A percentile compares a stretch with the other conserved stretches of the same genome.
These are phyloP conservation scores for Zygosaccharomyces bisporus DNA, from an alignment of 805 yeast species.

Conservation along the genomic window DNA sequence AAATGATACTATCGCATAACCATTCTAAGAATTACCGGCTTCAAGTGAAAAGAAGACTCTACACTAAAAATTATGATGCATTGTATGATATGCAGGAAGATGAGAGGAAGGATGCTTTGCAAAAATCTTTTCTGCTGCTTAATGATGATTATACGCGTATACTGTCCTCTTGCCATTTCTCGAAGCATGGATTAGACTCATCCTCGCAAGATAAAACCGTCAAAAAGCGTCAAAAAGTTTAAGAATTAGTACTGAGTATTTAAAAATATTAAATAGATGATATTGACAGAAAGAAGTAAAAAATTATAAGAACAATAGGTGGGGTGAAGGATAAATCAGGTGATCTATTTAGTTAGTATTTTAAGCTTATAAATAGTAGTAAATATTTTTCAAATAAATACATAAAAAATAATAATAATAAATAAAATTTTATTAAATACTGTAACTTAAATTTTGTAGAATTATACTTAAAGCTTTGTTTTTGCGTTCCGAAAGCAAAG, in stretches of 20 bases:
- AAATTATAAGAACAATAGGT: too few relatives aligned
- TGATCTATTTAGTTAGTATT: too few relatives aligned
- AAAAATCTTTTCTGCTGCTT: conserved; percentile 66
- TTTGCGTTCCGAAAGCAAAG: conserved; percentile 1
- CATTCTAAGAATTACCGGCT: conserved; percentile 44
- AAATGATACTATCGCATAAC: conserved; percentile 56
- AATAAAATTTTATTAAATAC: too few relatives aligned
- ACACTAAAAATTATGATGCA: conserved; percentile 75
- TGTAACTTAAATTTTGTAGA: background rate
- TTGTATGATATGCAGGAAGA: conserved; percentile 60
- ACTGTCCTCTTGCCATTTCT: conserved; percentile 11
- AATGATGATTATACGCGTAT: conserved; percentile 69
- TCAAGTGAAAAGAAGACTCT: conserved; percentile 71
- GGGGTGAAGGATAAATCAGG: too few relatives aligned
- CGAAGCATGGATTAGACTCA: conserved; percentile 4
- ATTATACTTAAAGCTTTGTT: background rate
- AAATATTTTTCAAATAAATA: too few relatives aligned
- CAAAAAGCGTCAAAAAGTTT: background rate
- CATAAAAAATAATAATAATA: too few relatives aligned
- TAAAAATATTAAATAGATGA: background rate
- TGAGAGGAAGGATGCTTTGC: conserved; percentile 65
- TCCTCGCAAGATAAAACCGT: background rate
- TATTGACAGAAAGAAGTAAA: too few relatives aligned
- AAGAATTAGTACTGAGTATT: background rate
- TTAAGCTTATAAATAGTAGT: too few relatives aligned